Conservation (phyloP, 148 eudicot genomes). For the Chenopodium suecicum region DNA sequence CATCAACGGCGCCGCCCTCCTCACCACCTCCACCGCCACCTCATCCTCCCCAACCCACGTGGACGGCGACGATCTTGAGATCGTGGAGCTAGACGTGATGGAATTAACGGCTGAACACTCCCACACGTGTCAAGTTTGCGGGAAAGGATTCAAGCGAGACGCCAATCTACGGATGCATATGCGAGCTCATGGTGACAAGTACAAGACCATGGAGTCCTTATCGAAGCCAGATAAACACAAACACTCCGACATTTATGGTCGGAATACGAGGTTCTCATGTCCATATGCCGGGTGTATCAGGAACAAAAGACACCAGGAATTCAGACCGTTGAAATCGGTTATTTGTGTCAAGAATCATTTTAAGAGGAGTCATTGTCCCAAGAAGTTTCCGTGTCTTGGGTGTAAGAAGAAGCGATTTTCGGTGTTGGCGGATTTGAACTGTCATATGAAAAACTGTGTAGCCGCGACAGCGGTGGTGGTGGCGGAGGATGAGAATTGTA, state of each 20-base stretch:
- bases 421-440: constrained; percentile 67
- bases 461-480: constrained; percentile 17
- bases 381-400: constrained; percentile 54
- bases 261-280: constrained; percentile 60
- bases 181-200: constrained; percentile 66
- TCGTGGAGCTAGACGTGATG: constrained; percentile 64
- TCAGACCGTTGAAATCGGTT: constrained; percentile 64
- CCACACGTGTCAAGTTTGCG: constrained; percentile 74
- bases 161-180: constrained; percentile 76
- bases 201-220: constrained; percentile 52
- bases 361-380: constrained; percentile 84
- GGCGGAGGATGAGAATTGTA: constrained; percentile 44
- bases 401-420: constrained; percentile 78
- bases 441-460: constrained; percentile 58
- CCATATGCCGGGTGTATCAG: constrained; percentile 65
- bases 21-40: constrained; percentile 50
- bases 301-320: constrained; percentile 51
- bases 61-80: constrained; percentile 36
- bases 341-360: constrained; percentile 82
- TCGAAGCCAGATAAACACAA: constrained; percentile 40
- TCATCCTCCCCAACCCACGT: neutral
- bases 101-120: constrained; percentile 70
- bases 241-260: neutral
- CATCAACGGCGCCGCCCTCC: constrained; percentile 65
- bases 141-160: constrained; percentile 68